phyloP scores from a whole-genome alignment of 257 asterid species.

The Solanum lycopersicoides region DNA sequence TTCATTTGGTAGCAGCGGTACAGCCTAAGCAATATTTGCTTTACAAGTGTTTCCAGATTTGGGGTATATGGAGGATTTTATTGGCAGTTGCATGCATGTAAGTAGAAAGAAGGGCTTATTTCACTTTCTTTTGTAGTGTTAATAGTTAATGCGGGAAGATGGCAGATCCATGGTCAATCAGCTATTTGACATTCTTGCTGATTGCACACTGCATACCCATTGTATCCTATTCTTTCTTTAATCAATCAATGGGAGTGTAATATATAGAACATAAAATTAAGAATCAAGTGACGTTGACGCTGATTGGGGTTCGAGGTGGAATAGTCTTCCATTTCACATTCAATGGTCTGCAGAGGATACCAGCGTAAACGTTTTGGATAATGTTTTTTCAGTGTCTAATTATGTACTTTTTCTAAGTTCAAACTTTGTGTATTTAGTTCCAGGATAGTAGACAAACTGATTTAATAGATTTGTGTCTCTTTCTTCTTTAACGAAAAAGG shows the following conservation, averaged over 20 bases:
- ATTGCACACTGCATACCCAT: neutral
- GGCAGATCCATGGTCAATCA: neutral
- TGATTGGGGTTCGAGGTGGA: neutral
- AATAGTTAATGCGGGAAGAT: neutral
- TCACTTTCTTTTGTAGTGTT: neutral
- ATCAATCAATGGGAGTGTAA: neutral
- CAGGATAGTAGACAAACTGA: neutral
- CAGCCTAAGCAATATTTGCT: slow-evolving; percentile 8
- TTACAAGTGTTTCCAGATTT: neutral
- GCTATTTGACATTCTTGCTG: neutral
- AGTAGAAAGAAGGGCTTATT: neutral
- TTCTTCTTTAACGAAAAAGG: neutral
- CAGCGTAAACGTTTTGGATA: neutral
- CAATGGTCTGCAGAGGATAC: neutral
- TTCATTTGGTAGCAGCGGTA: slow-evolving; percentile 47
- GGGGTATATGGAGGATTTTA: neutral
- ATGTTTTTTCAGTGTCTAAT: neutral
- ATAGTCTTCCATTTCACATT: neutral
- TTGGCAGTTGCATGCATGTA: neutral
- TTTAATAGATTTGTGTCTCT: neutral
- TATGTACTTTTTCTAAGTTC: neutral
- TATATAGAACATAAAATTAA: neutral
- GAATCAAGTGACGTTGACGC: neutral
- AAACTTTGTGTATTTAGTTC: neutral
- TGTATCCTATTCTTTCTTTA: neutral